These are phyloP conservation scores for Colletotrichum sp. DNA, from an alignment of 2,329 filamentous ascomycete genomes.

Conservation along the genomic window DNA sequence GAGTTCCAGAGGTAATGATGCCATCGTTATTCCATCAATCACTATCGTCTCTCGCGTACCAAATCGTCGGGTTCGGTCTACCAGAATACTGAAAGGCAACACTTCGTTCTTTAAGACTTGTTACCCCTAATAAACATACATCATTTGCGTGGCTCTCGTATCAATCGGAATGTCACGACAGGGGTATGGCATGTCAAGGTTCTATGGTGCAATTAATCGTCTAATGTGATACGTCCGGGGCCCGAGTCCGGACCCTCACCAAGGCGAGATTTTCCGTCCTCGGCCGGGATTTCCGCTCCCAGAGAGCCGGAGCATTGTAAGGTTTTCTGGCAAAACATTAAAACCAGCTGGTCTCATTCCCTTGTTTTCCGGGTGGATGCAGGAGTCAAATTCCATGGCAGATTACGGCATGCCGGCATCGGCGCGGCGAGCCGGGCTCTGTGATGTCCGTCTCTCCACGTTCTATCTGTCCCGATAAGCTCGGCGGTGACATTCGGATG, in stretches of 20 bases:
- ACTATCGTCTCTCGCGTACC: background rate
- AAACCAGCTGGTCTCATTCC: background rate
- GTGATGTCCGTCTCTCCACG: background rate
- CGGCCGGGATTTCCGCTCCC: background rate
- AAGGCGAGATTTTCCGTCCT: background rate
- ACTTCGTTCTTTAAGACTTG: background rate
- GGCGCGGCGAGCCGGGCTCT: background rate
- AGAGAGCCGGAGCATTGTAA: background rate
- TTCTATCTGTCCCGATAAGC: background rate
- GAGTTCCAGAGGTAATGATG: conserved; percentile 3
- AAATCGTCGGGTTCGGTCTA: background rate
- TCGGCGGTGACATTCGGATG: background rate
- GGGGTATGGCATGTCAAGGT: background rate
- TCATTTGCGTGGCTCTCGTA: background rate
- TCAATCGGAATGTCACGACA: background rate
- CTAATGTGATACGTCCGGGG: background rate
- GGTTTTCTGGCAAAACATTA: background rate
- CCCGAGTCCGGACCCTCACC: background rate
- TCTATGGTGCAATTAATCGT: background rate
- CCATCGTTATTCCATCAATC: background rate
- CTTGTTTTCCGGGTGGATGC: background rate
- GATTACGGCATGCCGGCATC: background rate
- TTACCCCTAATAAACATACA: background rate
- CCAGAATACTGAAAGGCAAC: background rate
- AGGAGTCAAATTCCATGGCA: background rate